Evolutionary conservation across 1,284 basidiomycete genomes (phyloP).

Genomic region (Ustilago loliicola): DNA sequence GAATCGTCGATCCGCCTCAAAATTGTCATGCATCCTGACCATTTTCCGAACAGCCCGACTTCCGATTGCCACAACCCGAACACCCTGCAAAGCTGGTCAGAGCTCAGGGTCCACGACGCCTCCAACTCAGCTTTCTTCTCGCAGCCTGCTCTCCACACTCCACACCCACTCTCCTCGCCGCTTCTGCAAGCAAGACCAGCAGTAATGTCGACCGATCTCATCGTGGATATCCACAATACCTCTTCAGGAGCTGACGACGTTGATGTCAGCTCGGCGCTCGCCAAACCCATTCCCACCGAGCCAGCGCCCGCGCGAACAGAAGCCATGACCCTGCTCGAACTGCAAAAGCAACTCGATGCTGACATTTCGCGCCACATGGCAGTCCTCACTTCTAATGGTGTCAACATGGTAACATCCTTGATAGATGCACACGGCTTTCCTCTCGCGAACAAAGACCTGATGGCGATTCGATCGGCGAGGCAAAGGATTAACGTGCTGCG

Average conservation of each 20-base stretch:
- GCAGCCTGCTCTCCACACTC: not conserved
- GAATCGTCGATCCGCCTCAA: not conserved
- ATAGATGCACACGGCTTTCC: constrained; percentile 61
- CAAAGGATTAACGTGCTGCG: constrained; percentile 52
- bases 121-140: constrained; percentile 17
- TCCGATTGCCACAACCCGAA: constrained; percentile 14
- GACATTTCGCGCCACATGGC: constrained; percentile 38
- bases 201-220: constrained; percentile 41
- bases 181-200: not conserved
- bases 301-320: constrained; percentile 29
- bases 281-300: constrained; percentile 27
- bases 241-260: constrained; percentile 6
- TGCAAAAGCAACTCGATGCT: constrained; percentile 46
- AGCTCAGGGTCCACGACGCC: constrained; percentile 23
- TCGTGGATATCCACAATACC: constrained; percentile 41
- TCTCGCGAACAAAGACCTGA: constrained; percentile 52
- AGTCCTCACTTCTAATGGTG: constrained; percentile 41
- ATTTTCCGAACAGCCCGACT: not conserved
- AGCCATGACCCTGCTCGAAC: constrained; percentile 35
- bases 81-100: not conserved
- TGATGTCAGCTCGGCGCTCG: constrained; percentile 34
- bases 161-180: not conserved
- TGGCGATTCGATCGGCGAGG: constrained; percentile 55
- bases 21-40: constrained; percentile 28
- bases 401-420: constrained; percentile 45